Base-by-base conservation (phyloP, 805 yeast genomes). In the Pichia kluyveri region DNA sequence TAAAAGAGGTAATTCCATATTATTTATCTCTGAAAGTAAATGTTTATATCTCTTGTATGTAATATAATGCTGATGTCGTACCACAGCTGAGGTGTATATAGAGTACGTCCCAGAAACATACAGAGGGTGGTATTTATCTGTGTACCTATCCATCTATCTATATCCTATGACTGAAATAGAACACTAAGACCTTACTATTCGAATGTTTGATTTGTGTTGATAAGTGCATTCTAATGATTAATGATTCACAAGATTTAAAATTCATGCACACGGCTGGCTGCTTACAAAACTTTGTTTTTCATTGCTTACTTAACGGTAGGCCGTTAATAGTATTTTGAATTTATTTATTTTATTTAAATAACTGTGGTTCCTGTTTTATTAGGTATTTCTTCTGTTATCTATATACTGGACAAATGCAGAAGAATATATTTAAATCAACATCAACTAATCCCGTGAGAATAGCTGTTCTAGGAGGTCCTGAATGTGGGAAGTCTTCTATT, bases 41-140 rank as follows among this genome's bases (percentile, higher is more conserved):
- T 48, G 38, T n/a, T 40, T 26, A 12, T 49, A 42, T 23, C 52
- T 43, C 14, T 46, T 45, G 18, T 46, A 31, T 19, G 40, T 32
- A 34, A 48, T 8, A 19, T 49, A 40, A 42, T 51, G 52, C 27
- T 53, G 43, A 28, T 55, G 57, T 40, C 58, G 54, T 6, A 62
- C 36, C 8, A 64, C 39, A 10, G 63, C 65, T 3, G 74, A 69
- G 1, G 79, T 62, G 52, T 75, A 76, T 40, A 79, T 75, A 45
- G 76, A 75, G 47, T 72, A 69, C 0, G 84, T 77, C 0, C 83
- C 83, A 0, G 83, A 82, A 18, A 77, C 63, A 54, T 69, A 77
- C 23, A 71, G 72, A 1, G 66, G 64, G 44, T 66, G 67, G 45
- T 59, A 51, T 18, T 56, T 62, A 46, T 66, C 67, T 14, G 67